phyloP scores from a whole-genome alignment of 2,329 filamentous ascomycete genomes.

The Aspergillus awamori region DNA sequence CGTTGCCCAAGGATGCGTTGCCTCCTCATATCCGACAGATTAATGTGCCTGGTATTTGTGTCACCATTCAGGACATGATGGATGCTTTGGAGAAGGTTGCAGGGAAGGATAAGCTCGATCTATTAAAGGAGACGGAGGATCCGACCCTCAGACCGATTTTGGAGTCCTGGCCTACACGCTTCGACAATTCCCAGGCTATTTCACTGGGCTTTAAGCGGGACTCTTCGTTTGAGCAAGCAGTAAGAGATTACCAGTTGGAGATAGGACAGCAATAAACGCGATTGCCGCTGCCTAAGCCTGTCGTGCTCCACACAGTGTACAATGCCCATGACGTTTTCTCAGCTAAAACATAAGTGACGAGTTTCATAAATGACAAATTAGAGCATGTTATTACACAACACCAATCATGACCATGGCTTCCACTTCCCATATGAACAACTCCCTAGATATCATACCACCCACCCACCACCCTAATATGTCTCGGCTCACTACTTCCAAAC shows the following conservation, averaged over 20 bases:
- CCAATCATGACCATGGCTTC: not conserved
- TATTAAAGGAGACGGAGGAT: constrained; percentile 57
- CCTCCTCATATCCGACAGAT: constrained; percentile 54
- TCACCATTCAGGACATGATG: constrained; percentile 60
- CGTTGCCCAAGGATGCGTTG: constrained; percentile 45
- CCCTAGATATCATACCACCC: not conserved
- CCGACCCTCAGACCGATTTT: constrained; percentile 56
- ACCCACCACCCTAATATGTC: too few species aligned
- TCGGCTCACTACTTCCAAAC: constrained; percentile 26
- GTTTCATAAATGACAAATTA: too few species aligned
- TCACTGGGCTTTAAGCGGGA: constrained; percentile 57
- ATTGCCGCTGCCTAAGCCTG: too few species aligned
- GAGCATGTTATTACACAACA: not conserved
- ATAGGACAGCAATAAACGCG: not conserved
- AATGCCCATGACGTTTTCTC: too few species aligned
- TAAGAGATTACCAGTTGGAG: constrained; percentile 57
- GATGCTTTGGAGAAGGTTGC: constrained; percentile 59
- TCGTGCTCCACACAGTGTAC: too few species aligned
- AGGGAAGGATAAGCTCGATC: constrained; percentile 54
- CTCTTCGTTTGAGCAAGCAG: constrained; percentile 56
- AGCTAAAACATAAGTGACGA: too few species aligned
- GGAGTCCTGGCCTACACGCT: constrained; percentile 59
- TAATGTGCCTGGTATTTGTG: constrained; percentile 59
- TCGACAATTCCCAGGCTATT: constrained; percentile 57
- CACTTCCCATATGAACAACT: not conserved